Percentiles rank a stretch among this genome's conserved stretches.
Evolutionary conservation across 352 stramenopile genomes (phyloP).

Genomic region (Pythium sukuiense): DNA sequence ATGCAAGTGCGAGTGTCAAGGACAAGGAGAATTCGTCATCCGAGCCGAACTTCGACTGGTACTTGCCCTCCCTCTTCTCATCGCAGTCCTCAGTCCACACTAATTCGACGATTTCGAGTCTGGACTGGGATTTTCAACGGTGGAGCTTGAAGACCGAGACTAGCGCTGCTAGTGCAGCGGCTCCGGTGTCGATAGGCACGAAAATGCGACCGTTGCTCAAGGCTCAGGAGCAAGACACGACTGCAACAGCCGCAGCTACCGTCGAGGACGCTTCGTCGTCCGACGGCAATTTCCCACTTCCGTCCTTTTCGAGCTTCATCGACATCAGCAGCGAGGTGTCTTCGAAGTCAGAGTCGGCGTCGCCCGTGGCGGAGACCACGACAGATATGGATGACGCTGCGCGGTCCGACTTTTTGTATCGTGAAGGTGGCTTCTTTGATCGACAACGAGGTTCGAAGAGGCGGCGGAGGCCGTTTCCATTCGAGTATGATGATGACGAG

Average conservation of each 20-base stretch:
- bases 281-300: conserved; percentile 46
- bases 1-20: not conserved
- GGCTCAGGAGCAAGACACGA: not conserved
- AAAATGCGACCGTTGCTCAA: conserved; percentile 17
- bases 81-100: conserved; percentile 62
- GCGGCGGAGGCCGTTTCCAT: conserved; percentile 52
- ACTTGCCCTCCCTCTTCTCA: conserved; percentile 72
- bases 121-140: conserved; percentile 82
- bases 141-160: conserved; percentile 36
- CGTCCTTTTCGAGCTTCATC: conserved; percentile 61
- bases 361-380: conserved; percentile 25
- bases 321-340: conserved; percentile 24
- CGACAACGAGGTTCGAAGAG: conserved; percentile 65
- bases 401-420: conserved; percentile 75
- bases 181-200: not conserved
- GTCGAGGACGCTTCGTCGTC: conserved; percentile 13
- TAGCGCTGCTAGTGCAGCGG: not conserved
- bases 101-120: conserved; percentile 46
- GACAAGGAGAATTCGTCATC: conserved; percentile 19
- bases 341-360: conserved; percentile 12
- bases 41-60: conserved; percentile 73
- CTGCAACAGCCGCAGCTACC: not conserved
- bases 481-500: conserved; percentile 41
- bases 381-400: conserved; percentile 27
- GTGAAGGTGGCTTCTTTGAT: conserved; percentile 80